Percentiles rank a stretch among this genome's conserved stretches.
Conservation (phyloP, 208 protist species). For the Sergeia podlipaevii region DNA sequence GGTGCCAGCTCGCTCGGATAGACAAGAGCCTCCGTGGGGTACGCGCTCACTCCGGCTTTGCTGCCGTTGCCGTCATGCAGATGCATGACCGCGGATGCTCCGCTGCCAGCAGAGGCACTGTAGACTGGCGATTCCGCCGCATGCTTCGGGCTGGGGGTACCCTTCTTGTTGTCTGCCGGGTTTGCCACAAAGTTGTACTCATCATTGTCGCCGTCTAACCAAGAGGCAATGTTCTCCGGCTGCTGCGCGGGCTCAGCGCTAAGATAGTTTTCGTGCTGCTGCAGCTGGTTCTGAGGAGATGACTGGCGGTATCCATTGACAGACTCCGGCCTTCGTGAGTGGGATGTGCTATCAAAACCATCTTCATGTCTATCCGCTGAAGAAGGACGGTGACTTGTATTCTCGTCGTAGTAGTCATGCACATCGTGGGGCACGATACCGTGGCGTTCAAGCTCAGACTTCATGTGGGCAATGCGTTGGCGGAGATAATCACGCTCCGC, state of each 20-base stretch:
- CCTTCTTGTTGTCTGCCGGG: too few species aligned
- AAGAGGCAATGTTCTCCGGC: not conserved
- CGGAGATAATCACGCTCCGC: constrained; percentile 47
- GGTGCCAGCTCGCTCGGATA: too few species aligned
- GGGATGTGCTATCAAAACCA: too few species aligned
- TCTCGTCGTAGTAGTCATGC: constrained; percentile 1
- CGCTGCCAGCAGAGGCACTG: too few species aligned
- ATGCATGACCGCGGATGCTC: too few species aligned
- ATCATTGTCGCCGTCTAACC: too few species aligned
- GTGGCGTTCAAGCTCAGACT: constrained; percentile 15
- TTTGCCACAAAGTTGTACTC: too few species aligned
- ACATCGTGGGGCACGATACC: not conserved
- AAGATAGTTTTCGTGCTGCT: constrained; percentile 6
- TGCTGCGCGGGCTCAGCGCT: not conserved
- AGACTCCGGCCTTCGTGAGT: not conserved
- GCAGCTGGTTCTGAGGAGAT: not conserved
- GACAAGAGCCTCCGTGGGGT: too few species aligned
- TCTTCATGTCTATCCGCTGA: not conserved
- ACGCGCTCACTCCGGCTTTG: too few species aligned
- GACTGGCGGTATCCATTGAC: not conserved
- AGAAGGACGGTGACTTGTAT: not conserved
- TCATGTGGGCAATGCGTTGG: constrained; percentile 43
- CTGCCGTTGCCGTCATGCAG: too few species aligned
- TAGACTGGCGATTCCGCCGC: too few species aligned
- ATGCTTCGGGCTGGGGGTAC: too few species aligned